Base-by-base conservation (phyloP, 164 flowering plant genomes). In the Piper betle region DNA sequence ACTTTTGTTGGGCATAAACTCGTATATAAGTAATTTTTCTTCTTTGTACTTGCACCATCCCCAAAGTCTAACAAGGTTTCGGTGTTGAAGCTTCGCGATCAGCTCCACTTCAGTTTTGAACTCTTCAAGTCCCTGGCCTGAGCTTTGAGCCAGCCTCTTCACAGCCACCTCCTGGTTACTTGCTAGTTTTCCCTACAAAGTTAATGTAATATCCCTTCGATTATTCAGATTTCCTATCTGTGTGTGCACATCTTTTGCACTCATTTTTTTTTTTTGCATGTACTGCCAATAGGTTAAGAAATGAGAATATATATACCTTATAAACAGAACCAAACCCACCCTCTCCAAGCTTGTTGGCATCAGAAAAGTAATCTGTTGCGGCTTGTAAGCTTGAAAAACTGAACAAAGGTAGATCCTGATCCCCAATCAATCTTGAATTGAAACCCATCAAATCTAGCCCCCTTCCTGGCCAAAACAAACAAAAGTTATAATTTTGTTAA, bases 51-150 rank as follows among this genome's bases (percentile, higher is more conserved):
- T 7, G 66, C 82, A 74, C 46, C 59, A 79, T 3, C 78, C 80
- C 43, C 78, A 39, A 39, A 80, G 69, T 59, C 68, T 74, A 16
- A 76, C 81, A 39, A 80, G 72, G 52, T 80, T 78, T 39, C 64
- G 65, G 53, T 81, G 82, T 50, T 76, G 79, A 61, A 77, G 80
- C 53, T 75, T 79, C 6, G 75, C 77, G 10, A 77, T 53, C 16
- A 78, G 52, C 39, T 37, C 40, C 16, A 77, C 68, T 43, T 78
- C 82, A 50, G 63, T 80, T 41, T 67, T 74, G 57, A 78, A 75
- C 57, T 78, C 80, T 25, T 67, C 60, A 0, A 66, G 18, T 18
- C 84, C 84, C 60, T 74, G 80, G n/a, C 64, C 59, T 3, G 82
- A 77, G 53, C 18, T 70, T 37, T 43, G 59, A 2, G 78, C 75